A percentile compares a stretch with the other conserved stretches of the same genome.
Evolutionary conservation across 1,284 basidiomycete species (phyloP).

Genomic region (Athelia psychrophila): DNA sequence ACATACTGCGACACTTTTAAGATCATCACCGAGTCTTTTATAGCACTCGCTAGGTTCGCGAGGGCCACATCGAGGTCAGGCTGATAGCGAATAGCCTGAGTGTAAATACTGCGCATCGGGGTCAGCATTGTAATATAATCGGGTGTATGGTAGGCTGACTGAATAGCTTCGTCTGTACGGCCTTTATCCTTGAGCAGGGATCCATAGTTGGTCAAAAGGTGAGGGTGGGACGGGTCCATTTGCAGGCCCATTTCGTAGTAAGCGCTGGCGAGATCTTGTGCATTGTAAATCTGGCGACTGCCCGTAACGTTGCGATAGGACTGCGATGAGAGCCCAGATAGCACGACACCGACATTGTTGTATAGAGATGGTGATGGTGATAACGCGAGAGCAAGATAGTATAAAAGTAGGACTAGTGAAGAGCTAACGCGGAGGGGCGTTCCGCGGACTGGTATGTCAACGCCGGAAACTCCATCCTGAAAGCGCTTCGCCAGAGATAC

Average conservation of each 20-base stretch:
- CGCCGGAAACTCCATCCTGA: slow-evolving; percentile 35
- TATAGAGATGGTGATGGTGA: slow-evolving; percentile 52
- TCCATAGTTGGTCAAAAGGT: slow-evolving; percentile 59
- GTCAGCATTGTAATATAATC: neutral
- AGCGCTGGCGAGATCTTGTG: slow-evolving; percentile 42
- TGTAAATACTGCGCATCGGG: slow-evolving; percentile 14
- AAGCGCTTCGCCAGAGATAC: slow-evolving; percentile 55
- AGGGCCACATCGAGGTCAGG: slow-evolving; percentile 61
- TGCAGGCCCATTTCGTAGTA: slow-evolving; percentile 55
- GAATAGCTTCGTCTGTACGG: slow-evolving; percentile 46
- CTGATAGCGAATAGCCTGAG: slow-evolving; percentile 46
- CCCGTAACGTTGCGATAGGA: slow-evolving; percentile 26
- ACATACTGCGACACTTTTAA: no score
- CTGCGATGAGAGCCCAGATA: slow-evolving; percentile 40
- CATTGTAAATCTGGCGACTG: slow-evolving; percentile 22
- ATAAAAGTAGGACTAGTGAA: slow-evolving; percentile 49
- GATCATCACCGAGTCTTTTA: slow-evolving; percentile 44
- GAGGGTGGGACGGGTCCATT: slow-evolving; percentile 54
- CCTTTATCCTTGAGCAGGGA: slow-evolving; percentile 61
- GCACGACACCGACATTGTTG: slow-evolving; percentile 61
- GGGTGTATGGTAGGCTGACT: slow-evolving; percentile 26
- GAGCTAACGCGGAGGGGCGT: slow-evolving; percentile 41
- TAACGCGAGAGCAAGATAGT: slow-evolving; percentile 56
- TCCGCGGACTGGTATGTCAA: slow-evolving; percentile 21
- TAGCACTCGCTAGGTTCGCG: slow-evolving; percentile 59